Evolutionary conservation across 441 rosid species (phyloP), one percentile per base, ranked within the genome.

Genomic region (Theobroma grandiflorum): DNA sequence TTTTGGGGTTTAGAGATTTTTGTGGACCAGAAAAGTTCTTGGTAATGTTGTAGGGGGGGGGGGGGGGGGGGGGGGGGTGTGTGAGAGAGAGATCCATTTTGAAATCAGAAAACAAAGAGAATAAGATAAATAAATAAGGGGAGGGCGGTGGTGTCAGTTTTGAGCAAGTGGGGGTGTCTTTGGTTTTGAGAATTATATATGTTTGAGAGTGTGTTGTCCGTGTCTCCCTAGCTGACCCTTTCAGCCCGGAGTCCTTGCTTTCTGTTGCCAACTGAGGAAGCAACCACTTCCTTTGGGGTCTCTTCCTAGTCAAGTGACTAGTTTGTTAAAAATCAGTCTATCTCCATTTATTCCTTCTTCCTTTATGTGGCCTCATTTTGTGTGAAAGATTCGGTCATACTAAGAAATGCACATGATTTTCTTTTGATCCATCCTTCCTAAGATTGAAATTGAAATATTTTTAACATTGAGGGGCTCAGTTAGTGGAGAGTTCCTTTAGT

Each of bases 121-220:
- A 71, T 43, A 77, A 26, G 84, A 83, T 85, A 86, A 86, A 88
- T 82, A 86, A 88, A 75, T 87, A 63, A 77, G 76, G 66, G 20
- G 76, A 58, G 82, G 80, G 87, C 78, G 87, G 86, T 85, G 86
- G 89, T 92, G 98, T 93, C 94, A 91, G 92, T 90, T 83, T 87
- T 86, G 80, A 83, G 96, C 93, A 85, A 91, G 91, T 91, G 95
- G 95, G 91, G 78, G 85, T 91, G 88, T 90, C 85, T 85, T 82
- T 85, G 84, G 79, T 79, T 78, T 79, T 83, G 78, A 72, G 84
- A 86, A 82, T 89, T 86, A 84, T 91, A 81, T 81, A 79, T 86
- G 85, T 84, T 70, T 85, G 84, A 85, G 89, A 82, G 84, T 74
- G 77, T 87, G 79, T 59, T 78, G 84, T 84, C 84, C 50, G 57